These are phyloP conservation scores for Scutellaria barbata DNA, from an alignment of 257 asterid species.

Conservation along the genomic window DNA sequence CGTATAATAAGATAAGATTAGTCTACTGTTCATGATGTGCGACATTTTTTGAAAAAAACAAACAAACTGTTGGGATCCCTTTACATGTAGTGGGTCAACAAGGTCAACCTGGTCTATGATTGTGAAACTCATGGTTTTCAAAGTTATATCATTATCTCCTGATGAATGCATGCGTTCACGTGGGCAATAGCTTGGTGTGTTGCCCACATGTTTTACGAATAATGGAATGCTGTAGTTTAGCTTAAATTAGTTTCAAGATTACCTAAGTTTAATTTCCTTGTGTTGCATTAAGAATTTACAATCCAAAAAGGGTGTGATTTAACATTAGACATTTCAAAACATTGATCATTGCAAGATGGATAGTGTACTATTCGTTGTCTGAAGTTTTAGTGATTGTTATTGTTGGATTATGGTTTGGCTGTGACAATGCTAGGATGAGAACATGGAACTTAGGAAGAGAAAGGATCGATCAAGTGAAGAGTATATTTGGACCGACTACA, in stretches of 20 bases:
- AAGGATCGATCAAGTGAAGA: constrained; percentile 59
- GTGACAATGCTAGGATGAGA: constrained; percentile 70
- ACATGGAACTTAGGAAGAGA: constrained; percentile 69
- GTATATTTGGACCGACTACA: constrained; percentile 82
- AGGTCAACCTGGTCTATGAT: constrained; percentile 54
- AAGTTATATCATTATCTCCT: constrained; percentile 45
- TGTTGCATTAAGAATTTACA: background rate
- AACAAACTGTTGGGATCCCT: constrained; percentile 49
- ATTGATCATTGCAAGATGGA: constrained; percentile 7
- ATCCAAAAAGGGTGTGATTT: background rate
- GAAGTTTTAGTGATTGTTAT: background rate
- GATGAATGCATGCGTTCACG: constrained; percentile 51
- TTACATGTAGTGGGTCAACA: constrained; percentile 44
- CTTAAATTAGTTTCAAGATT: background rate
- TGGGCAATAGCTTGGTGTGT: constrained; percentile 52
- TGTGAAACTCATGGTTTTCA: constrained; percentile 44
- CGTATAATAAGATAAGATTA: constrained; percentile 6
- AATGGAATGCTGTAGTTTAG: constrained; percentile 29
- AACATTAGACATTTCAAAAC: background rate
- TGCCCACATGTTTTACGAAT: constrained; percentile 49
- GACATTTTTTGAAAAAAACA: constrained; percentile 26
- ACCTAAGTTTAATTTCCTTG: background rate
- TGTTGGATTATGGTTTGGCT: background rate
- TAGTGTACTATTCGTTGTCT: background rate
- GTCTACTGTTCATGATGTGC: constrained; percentile 10